Conservation (phyloP, 495 filamentous ascomycete species). For the Xylaria curta region DNA sequence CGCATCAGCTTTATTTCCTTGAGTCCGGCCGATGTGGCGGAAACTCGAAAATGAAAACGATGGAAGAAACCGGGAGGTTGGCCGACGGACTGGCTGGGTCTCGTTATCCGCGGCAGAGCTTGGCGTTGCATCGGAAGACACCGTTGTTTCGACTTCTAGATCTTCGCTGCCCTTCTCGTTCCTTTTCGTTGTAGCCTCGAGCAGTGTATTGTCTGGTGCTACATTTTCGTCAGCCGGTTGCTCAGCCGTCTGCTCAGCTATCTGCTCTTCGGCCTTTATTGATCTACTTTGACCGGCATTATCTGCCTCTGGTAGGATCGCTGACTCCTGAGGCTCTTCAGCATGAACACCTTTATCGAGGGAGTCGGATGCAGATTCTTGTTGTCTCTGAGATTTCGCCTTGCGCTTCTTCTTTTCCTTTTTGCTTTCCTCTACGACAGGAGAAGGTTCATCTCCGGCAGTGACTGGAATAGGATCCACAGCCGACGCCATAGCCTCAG, state of each 20-base stretch:
- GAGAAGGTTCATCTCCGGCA: slow-evolving; percentile 21
- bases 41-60: too few relatives aligned
- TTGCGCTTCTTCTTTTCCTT: slow-evolving; percentile 44
- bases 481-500: slow-evolving; percentile 17
- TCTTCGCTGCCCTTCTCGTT: slow-evolving; percentile 32
- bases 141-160: slow-evolving; percentile 25
- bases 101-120: neutral
- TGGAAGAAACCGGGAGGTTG: too few relatives aligned
- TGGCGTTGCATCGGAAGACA: neutral
- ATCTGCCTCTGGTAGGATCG: slow-evolving; percentile 16
- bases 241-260: neutral
- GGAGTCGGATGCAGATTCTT: slow-evolving; percentile 28
- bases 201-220: neutral
- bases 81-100: neutral
- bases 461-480: slow-evolving; percentile 10
- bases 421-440: slow-evolving; percentile 36
- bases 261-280: neutral
- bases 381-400: slow-evolving; percentile 30
- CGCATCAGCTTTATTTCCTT: neutral
- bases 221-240: neutral
- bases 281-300: neutral
- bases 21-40: neutral
- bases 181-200: slow-evolving; percentile 29
- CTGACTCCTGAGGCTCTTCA: neutral
- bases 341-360: neutral